Base-by-base conservation (phyloP, 345 rosid species). In the Isatis tinctoria region DNA sequence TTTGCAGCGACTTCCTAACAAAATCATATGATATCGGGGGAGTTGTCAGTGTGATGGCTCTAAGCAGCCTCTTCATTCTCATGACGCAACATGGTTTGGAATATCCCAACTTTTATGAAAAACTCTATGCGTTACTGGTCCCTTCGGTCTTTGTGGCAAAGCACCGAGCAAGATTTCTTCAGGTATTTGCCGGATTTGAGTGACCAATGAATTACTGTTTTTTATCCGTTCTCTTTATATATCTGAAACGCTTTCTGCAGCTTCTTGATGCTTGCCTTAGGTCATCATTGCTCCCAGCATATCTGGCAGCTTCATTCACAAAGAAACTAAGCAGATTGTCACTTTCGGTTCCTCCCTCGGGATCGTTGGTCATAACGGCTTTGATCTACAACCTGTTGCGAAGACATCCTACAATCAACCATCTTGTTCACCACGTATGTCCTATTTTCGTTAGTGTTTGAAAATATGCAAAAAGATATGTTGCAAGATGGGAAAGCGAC, bases 241-340 rank as follows among this genome's bases (percentile, higher is more conserved):
- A 27, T 49, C 69, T 57, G 57, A 79, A 57, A 64, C 58, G 17
- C 61, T 79, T 70, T 66, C 28, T 83, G 85, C 88, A 92, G 99
- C 96, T 95, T 73, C 91, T 95, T 82, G 97, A 92, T 78, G 76
- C 96, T 74, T 95, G 97, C 84, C 87, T 95, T 61, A 88, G 87
- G 80, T 92, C 97, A 10, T 83, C 97, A n/a, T 86, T 95, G 83
- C 97, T 92, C 82, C 99, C 97, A 47, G 99, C 93, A 65, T 95
- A 92, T 75, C 80, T 95, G 72, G 98, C 99, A 78, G 96, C 99
- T 83, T 87, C 97, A 47, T 95, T 92, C 81, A 83, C 88, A 12
- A 95, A 92, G 86, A 92, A 87, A 79, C 79, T 95, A 78, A 90
- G 98, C 81, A 85, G 97, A 68, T 70, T 95, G 79, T 74, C 91